Evolutionary conservation across 768 basidiomycete species (phyloP).

Genomic region (Leccinum disarticulatum): DNA sequence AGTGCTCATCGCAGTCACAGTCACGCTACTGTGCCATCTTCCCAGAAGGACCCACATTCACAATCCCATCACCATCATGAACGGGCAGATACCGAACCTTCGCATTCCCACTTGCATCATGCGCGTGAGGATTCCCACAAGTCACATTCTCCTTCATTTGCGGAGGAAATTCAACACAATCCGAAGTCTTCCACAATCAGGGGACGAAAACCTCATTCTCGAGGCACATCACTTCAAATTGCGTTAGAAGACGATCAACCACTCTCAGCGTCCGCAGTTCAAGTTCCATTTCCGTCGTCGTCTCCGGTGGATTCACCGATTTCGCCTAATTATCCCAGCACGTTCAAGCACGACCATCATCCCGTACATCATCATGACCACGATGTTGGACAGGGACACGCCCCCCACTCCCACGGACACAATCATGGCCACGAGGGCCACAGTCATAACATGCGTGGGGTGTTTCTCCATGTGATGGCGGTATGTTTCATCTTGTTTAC

Average conservation of each 20-base stretch:
- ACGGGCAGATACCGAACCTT: constrained; percentile 24
- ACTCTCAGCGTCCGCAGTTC: constrained; percentile 19
- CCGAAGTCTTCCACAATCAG: constrained; percentile 21
- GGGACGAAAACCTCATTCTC: constrained; percentile 38
- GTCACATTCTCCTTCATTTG: constrained; percentile 15
- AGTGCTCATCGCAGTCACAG: constrained; percentile 17
- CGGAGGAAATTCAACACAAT: constrained; percentile 8
- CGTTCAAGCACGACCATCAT: constrained; percentile 50
- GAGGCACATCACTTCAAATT: constrained; percentile 42
- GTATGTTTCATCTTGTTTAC: constrained; percentile 41
- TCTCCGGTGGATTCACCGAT: constrained; percentile 49
- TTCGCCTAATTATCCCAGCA: constrained; percentile 60
- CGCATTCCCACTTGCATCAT: constrained; percentile 25
- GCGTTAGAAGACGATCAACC: constrained; percentile 25
- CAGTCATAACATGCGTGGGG: constrained; percentile 98
- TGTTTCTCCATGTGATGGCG: constrained; percentile 97
- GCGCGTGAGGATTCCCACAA: constrained; percentile 30
- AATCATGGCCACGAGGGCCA: constrained; percentile 72
- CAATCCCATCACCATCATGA: constrained; percentile 25
- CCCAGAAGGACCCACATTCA: constrained; percentile 27
- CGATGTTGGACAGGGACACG: constrained; percentile 36
- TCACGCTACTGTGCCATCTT: constrained; percentile 13
- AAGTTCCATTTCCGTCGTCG: constrained; percentile 28
- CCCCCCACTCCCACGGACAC: constrained; percentile 54
- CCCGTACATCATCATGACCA: constrained; percentile 25